Evolutionary conservation across 73 alveolate species (phyloP).

Genomic region (Paramecium bursaria): DNA sequence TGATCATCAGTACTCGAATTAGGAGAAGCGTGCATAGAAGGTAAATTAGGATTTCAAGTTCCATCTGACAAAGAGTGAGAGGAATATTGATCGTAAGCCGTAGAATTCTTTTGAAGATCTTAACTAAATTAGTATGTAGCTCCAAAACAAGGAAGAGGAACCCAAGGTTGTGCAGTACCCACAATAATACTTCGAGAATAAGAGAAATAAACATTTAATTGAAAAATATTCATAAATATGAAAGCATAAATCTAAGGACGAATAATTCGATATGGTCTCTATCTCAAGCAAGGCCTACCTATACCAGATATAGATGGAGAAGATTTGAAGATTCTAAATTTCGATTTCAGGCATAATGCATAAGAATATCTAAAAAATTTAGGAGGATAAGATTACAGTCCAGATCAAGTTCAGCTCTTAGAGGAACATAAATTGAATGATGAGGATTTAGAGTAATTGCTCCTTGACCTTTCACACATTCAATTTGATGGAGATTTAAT

Average conservation of each 20-base stretch:
- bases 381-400: neutral
- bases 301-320: slow-evolving; percentile 51
- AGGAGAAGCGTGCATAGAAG: too few relatives aligned
- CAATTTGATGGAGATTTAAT: slow-evolving; percentile 19
- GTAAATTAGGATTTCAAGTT: too few relatives aligned
- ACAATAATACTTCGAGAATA: too few relatives aligned
- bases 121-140: too few relatives aligned
- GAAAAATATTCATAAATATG: slow-evolving; percentile 7
- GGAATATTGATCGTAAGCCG: too few relatives aligned
- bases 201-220: too few relatives aligned
- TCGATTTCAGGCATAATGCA: slow-evolving; percentile 5
- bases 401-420: neutral
- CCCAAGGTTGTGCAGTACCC: too few relatives aligned
- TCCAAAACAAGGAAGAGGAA: too few relatives aligned
- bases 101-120: too few relatives aligned
- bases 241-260: slow-evolving; percentile 47
- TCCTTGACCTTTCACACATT: slow-evolving; percentile 5
- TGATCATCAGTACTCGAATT: too few relatives aligned
- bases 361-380: neutral
- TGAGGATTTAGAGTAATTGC: slow-evolving; percentile 16
- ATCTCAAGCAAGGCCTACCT: slow-evolving; percentile 1
- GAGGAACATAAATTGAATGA: slow-evolving; percentile 51
- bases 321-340: slow-evolving; percentile 19
- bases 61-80: too few relatives aligned
- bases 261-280: slow-evolving; percentile 40